Evolutionary conservation across 2,329 filamentous ascomycete species (phyloP).

Genomic region (Fusarium dimerum): DNA sequence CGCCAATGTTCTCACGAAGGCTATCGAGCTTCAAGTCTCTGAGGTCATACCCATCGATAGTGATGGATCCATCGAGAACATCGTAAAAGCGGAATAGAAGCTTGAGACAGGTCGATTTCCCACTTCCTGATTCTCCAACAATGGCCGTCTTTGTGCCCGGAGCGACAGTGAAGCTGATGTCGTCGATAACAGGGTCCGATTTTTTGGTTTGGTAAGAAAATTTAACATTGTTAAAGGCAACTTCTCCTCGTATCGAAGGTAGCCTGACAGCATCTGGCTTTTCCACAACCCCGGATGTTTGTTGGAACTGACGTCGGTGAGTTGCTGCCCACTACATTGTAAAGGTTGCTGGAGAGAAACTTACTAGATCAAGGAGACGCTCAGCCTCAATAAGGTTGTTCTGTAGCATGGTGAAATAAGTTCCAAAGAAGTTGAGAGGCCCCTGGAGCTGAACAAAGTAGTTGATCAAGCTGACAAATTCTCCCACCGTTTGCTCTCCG

Average conservation of each 20-base stretch:
- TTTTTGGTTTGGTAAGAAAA: constrained; percentile 45
- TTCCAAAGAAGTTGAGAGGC: constrained; percentile 62
- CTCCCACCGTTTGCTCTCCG: constrained; percentile 52
- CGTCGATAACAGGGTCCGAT: constrained; percentile 39
- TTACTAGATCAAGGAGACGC: constrained; percentile 45
- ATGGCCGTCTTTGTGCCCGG: constrained; percentile 49
- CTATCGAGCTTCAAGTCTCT: constrained; percentile 42
- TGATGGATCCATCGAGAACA: constrained; percentile 45
- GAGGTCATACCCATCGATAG: constrained; percentile 48
- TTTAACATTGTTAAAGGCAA: constrained; percentile 44
- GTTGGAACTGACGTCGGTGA: constrained; percentile 40
- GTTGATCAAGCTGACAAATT: constrained; percentile 57
- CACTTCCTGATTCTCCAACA: constrained; percentile 47
- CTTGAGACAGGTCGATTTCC: constrained; percentile 51
- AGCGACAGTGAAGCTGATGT: constrained; percentile 42
- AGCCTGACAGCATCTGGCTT: constrained; percentile 40
- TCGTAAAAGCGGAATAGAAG: constrained; percentile 55
- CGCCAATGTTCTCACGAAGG: constrained; percentile 43
- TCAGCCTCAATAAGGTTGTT: constrained; percentile 49
- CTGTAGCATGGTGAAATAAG: constrained; percentile 48
- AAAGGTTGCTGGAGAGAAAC: not conserved
- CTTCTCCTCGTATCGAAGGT: constrained; percentile 35
- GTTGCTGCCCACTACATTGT: not conserved
- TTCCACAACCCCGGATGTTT: constrained; percentile 45
- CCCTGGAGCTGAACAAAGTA: constrained; percentile 63